These are phyloP conservation scores for Arthrobotrys iridis DNA, from an alignment of 2,329 filamentous ascomycete genomes.

Conservation along the genomic window DNA sequence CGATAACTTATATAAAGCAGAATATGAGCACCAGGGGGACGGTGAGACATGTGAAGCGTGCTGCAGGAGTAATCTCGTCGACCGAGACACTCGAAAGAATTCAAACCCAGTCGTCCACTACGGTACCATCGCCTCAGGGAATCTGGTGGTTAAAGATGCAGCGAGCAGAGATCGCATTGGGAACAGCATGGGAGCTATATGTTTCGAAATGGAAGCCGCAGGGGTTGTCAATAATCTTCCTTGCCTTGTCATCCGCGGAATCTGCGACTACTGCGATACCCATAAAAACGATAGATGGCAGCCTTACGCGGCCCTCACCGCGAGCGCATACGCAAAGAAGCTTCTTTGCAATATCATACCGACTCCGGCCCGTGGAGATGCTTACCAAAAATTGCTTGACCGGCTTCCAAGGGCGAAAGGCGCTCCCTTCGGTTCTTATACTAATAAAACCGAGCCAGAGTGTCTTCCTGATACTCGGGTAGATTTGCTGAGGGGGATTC, in stretches of 20 bases:
- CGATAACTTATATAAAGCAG: not conserved
- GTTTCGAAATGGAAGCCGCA: slow-evolving; percentile 23
- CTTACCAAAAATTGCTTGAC: too few species aligned
- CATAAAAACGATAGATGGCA: slow-evolving; percentile 23
- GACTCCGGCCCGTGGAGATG: too few species aligned
- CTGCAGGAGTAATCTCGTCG: not conserved
- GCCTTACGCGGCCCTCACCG: slow-evolving; percentile 3
- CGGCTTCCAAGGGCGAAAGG: too few species aligned
- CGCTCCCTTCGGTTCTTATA: too few species aligned
- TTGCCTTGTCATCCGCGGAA: slow-evolving; percentile 11
- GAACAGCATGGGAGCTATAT: slow-evolving; percentile 1
- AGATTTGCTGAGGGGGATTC: slow-evolving; percentile 45
- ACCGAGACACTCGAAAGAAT: not conserved
- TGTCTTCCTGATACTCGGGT: slow-evolving; percentile 57
- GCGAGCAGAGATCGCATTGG: slow-evolving; percentile 9
- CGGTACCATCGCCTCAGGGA: slow-evolving; percentile 14
- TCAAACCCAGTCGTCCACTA: not conserved
- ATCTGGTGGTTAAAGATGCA: slow-evolving; percentile 8
- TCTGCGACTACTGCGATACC: slow-evolving; percentile 23
- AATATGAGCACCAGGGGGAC: not conserved
- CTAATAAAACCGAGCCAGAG: too few species aligned
- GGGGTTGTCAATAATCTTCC: slow-evolving; percentile 11
- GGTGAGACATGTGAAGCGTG: not conserved
- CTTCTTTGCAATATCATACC: too few species aligned
- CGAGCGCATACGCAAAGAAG: not conserved